Evolutionary conservation across 1,139 yeast genomes (phyloP).

Genomic region (Eremothecium gossypii): DNA sequence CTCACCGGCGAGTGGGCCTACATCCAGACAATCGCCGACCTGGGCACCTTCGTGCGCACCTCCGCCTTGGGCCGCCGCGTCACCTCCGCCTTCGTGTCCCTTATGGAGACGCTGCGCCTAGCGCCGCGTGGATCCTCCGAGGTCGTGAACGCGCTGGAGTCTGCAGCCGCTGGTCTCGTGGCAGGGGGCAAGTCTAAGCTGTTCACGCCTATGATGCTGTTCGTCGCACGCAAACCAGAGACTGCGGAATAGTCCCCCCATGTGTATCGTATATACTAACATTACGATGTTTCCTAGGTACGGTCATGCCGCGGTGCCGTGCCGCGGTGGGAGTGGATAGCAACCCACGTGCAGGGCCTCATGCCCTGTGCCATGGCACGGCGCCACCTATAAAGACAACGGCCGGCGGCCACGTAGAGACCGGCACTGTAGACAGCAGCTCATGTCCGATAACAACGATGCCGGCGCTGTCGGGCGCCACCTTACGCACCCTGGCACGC

Average conservation of each 20-base stretch:
- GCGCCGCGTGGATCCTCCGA: conserved; percentile 92
- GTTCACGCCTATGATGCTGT: conserved; percentile 96
- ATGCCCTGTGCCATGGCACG: too few relatives aligned
- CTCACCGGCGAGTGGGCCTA: conserved; percentile 88
- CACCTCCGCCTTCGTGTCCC: conserved; percentile 72
- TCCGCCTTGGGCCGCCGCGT: conserved; percentile 75
- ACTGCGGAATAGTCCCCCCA: not conserved
- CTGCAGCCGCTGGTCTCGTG: conserved; percentile 92
- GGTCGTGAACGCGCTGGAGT: conserved; percentile 89
- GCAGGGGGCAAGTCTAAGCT: conserved; percentile 84
- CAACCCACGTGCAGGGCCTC: too few relatives aligned
- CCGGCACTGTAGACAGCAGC: too few relatives aligned
- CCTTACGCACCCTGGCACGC: conserved; percentile 24
- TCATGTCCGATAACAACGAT: too few relatives aligned
- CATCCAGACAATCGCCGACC: conserved; percentile 69
- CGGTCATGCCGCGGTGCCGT: too few relatives aligned
- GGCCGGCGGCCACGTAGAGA: too few relatives aligned
- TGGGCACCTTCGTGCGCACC: conserved; percentile 82
- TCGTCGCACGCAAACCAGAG: conserved; percentile 69
- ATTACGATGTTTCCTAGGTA: conserved; percentile 7
- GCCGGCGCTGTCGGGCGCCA: conserved; percentile 7
- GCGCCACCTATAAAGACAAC: too few relatives aligned
- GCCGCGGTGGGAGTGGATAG: too few relatives aligned
- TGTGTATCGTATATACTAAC: not conserved
- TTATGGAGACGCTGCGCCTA: conserved; percentile 72